These are phyloP conservation scores for Teunomyces aglyptinius DNA, from an alignment of 805 yeast genomes.

Conservation along the genomic window DNA sequence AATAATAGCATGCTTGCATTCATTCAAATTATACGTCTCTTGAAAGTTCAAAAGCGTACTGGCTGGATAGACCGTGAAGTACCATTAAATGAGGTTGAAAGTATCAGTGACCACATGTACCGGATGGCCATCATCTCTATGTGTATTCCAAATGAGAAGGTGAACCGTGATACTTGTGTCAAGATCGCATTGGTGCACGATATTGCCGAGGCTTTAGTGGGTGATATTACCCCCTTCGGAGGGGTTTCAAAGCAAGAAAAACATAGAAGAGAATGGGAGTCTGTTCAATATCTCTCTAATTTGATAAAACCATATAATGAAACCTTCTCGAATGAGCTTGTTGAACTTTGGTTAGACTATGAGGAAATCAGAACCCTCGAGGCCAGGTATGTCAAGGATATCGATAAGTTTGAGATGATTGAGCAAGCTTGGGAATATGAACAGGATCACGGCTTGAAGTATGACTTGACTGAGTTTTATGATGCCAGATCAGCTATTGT, in stretches of 20 bases:
- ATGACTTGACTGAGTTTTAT: slow-evolving; percentile 69
- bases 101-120: slow-evolving; percentile 94
- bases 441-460: slow-evolving; percentile 53
- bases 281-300: slow-evolving; percentile 64
- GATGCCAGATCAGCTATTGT: slow-evolving; percentile 60
- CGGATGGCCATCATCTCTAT: slow-evolving; percentile 83
- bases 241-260: slow-evolving; percentile 73
- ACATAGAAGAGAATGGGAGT: slow-evolving; percentile 72
- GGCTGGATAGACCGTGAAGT: slow-evolving; percentile 83
- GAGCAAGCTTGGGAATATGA: slow-evolving; percentile 85
- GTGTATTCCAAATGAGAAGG: slow-evolving; percentile 54
- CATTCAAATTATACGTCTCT: slow-evolving; percentile 62
- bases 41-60: slow-evolving; percentile 82
- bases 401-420: slow-evolving; percentile 87
- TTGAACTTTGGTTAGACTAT: slow-evolving; percentile 81
- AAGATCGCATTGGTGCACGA: slow-evolving; percentile 90
- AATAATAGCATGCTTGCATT: slow-evolving; percentile 54
- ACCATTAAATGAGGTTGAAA: slow-evolving; percentile 54
- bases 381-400: slow-evolving; percentile 88
- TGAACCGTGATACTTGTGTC: slow-evolving; percentile 68
- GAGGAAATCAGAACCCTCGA: slow-evolving; percentile 80
- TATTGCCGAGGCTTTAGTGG: slow-evolving; percentile 90
- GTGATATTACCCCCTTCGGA: slow-evolving; percentile 85
- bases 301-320: slow-evolving; percentile 65
- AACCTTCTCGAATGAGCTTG: slow-evolving; percentile 59